Percentiles rank a stretch among this genome's conserved stretches.
These are phyloP conservation scores for Calocera viscosa DNA, from an alignment of 768 basidiomycete species.

Conservation along the genomic window DNA sequence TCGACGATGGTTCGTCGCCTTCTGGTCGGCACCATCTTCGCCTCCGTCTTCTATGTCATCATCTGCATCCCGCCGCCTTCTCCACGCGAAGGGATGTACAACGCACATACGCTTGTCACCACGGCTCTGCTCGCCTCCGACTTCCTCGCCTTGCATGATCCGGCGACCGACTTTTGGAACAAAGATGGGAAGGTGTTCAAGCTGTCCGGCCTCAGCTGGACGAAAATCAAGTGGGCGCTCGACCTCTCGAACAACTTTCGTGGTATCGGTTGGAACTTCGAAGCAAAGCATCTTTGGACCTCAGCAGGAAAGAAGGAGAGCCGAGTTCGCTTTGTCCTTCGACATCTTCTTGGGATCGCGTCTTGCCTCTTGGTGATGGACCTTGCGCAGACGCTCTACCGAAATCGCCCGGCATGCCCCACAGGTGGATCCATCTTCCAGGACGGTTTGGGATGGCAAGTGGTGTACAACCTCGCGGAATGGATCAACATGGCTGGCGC, in stretches of 20 bases:
- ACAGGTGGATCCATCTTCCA: not conserved
- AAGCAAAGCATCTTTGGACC: slow-evolving; percentile 4
- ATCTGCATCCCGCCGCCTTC: not conserved
- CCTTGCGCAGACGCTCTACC: not conserved
- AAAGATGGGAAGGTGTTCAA: slow-evolving; percentile 2
- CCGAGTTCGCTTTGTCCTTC: not conserved
- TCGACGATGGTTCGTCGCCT: not conserved
- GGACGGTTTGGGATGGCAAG: not conserved
- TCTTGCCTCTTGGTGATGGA: not conserved
- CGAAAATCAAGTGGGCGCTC: not conserved
- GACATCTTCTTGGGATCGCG: not conserved
- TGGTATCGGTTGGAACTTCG: slow-evolving; percentile 4
- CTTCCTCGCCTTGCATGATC: not conserved
- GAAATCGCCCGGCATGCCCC: not conserved
- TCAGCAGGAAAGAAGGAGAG: slow-evolving; percentile 5
- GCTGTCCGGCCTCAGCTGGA: not conserved
- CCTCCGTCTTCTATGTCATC: not conserved
- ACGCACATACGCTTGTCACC: not conserved
- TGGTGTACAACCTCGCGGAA: not conserved
- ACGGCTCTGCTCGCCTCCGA: not conserved
- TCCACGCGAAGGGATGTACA: not conserved
- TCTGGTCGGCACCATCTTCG: not conserved
- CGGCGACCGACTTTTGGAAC: not conserved
- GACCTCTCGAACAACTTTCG: not conserved
- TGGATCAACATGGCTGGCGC: slow-evolving; percentile 5